Base-by-base conservation (phyloP, 768 basidiomycete genomes). In the Agrocybe pediades region DNA sequence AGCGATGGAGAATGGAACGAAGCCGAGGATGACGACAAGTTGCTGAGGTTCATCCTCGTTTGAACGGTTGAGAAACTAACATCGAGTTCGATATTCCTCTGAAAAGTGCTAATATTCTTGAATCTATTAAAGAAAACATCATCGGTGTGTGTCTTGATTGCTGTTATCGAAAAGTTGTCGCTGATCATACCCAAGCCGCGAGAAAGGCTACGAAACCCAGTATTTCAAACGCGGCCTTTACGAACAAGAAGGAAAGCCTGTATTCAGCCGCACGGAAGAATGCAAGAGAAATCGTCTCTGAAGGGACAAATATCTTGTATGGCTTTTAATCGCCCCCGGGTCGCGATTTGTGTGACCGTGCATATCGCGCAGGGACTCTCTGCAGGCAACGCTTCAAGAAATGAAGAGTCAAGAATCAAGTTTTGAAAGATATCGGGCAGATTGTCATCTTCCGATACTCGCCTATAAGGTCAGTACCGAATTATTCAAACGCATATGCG, bases 401-500 rank as follows among this genome's bases (percentile, higher is more conserved):
- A 43, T 60, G 36, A 45, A 47, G 9, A 23, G 47, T 20, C 60
- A 60, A 51, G 60, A 62, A 53, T 39, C 54, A 16, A 30, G 40
- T 9, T 57, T 59, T 39, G 40, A 63, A 20, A 65, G 63, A 36
- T 58, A 57, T 41, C 40, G 33, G 9, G 51, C 56, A 21, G 64
- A 65, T 46, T 55, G 42, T 13, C 41, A 54, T 25, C 36, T 46
- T 23, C 54, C 54, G 41, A 29, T 44, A 15, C 9, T 20, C 42
- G 45, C 55, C 26, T 55, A 54, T 20, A 39, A 59, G 46, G 59
- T 57, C 29, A 9, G 45, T 51, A 17, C 36, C n/a, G 42, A 15
- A 25, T 20, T 13, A 25, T 20, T 25, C 19, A 17, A 7, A n/a
- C 43, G 16, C 6, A 23, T 13, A 9, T 45, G 21, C n/a, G 9